Conservation (phyloP, 2,329 filamentous ascomycete species). For the Cladosporium sp. region DNA sequence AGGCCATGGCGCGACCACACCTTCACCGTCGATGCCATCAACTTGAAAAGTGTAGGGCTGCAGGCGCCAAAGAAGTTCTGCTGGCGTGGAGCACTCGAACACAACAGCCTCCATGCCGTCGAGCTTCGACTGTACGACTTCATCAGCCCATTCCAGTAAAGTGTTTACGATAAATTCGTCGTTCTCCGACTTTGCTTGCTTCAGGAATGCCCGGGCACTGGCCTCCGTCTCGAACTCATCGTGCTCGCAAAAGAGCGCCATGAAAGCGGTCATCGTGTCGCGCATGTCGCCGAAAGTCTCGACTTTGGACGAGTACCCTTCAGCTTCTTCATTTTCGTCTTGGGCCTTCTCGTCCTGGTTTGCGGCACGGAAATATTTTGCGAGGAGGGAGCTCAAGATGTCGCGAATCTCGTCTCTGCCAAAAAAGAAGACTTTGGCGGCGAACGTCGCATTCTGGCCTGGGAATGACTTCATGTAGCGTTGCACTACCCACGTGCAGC, state of each 20-base stretch:
- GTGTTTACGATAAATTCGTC: neutral
- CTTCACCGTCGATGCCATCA: too few species aligned
- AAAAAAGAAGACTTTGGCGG: slow-evolving; percentile 18
- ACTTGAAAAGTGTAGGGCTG: slow-evolving; percentile 3
- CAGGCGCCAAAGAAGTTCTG: slow-evolving; percentile 12
- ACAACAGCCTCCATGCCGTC: slow-evolving; percentile 1
- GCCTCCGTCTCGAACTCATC: slow-evolving; percentile 1
- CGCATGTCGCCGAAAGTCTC: neutral
- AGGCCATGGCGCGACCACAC: slow-evolving; percentile 15
- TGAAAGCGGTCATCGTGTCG: slow-evolving; percentile 9
- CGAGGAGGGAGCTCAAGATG: slow-evolving; percentile 10
- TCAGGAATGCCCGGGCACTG: slow-evolving; percentile 2
- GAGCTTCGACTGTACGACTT: neutral
- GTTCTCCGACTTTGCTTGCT: neutral
- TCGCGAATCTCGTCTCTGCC: slow-evolving; percentile 2
- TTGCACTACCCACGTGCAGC: slow-evolving; percentile 19
- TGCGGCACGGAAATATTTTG: slow-evolving; percentile 12
- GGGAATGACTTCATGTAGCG: slow-evolving; percentile 9
- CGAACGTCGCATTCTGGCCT: slow-evolving; percentile 16
- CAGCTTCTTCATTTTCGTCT: neutral
- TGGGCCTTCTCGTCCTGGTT: neutral
- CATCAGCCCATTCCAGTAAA: neutral
- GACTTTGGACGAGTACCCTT: neutral
- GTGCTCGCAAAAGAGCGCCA: slow-evolving; percentile 15
- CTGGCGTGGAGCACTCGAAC: slow-evolving; percentile 11